A percentile compares a stretch with the other conserved stretches of the same genome.
Evolutionary conservation across 2,329 filamentous ascomycete genomes (phyloP).

Genomic region (Penicillium sp.): DNA sequence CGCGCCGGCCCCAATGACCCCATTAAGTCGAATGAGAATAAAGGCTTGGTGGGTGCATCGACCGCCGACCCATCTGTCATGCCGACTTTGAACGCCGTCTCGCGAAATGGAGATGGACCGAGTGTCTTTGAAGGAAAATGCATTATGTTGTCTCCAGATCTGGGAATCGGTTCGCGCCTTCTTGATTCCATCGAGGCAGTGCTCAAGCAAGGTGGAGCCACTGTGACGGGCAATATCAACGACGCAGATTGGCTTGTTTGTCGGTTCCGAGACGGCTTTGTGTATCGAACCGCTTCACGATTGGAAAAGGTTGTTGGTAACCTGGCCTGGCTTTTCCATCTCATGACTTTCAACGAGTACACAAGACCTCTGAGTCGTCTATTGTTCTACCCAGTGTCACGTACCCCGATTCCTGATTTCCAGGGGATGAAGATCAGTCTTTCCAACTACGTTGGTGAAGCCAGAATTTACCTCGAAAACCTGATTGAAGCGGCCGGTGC

Average conservation of each 20-base stretch:
- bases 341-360: conserved; percentile 87
- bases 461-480: conserved; percentile 89
- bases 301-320: conserved; percentile 83
- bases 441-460: conserved; percentile 95
- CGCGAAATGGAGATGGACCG: conserved; percentile 50
- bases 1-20: conserved; percentile 55
- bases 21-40: conserved; percentile 56
- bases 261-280: conserved; percentile 75
- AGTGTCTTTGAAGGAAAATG: conserved; percentile 74
- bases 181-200: conserved; percentile 66
- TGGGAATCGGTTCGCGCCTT: conserved; percentile 67
- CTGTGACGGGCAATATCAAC: conserved; percentile 62
- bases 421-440: conserved; percentile 74
- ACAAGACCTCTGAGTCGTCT: conserved; percentile 78
- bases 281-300: conserved; percentile 75
- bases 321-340: conserved; percentile 86
- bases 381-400: conserved; percentile 84
- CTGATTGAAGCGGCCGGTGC: conserved; percentile 80
- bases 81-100: conserved; percentile 29
- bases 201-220: conserved; percentile 69
- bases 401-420: conserved; percentile 76
- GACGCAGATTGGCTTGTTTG: conserved; percentile 82
- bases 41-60: conserved; percentile 66
- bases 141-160: conserved; percentile 74
- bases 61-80: conserved; percentile 48